Evolutionary conservation across 768 basidiomycete species (phyloP).

Genomic region (Filobasidium wieringae): DNA sequence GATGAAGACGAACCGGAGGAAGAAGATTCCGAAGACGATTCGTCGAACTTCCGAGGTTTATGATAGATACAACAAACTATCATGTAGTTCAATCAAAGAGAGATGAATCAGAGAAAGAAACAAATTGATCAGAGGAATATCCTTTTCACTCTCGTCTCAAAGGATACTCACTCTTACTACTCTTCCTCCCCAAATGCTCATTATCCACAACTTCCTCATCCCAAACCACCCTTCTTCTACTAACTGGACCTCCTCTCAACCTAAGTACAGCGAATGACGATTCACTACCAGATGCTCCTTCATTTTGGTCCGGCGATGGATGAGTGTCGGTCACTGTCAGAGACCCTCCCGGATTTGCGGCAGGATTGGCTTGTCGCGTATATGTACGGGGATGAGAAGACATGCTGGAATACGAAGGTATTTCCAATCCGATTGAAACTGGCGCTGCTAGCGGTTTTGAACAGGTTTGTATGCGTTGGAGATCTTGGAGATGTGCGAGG

Average conservation of each 20-base stretch:
- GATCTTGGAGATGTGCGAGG: no score
- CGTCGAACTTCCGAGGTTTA: conserved; percentile 42
- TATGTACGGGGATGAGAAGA: background rate
- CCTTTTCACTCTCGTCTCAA: background rate
- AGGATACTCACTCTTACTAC: conserved; percentile 86
- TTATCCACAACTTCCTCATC: conserved; percentile 77
- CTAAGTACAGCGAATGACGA: conserved; percentile 53
- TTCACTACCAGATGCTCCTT: no score
- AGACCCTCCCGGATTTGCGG: background rate
- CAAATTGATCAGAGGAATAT: background rate
- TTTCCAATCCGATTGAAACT: no score
- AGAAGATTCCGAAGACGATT: conserved; percentile 36
- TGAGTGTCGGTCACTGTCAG: background rate
- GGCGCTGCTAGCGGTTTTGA: no score
- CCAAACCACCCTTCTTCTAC: conserved; percentile 62
- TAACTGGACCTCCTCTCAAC: conserved; percentile 49
- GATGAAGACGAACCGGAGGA: conserved; percentile 52
- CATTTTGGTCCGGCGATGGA: background rate
- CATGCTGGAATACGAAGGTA: no score
- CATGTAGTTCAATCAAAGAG: background rate
- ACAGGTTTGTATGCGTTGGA: no score
- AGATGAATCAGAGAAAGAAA: background rate
- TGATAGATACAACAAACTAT: conserved; percentile 96
- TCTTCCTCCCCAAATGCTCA: conserved; percentile 76
- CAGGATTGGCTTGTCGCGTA: background rate